A percentile compares a stretch with the other conserved stretches of the same genome.
Evolutionary conservation across 495 filamentous ascomycete species (phyloP).

Genomic region (Lichenothelia convexa): DNA sequence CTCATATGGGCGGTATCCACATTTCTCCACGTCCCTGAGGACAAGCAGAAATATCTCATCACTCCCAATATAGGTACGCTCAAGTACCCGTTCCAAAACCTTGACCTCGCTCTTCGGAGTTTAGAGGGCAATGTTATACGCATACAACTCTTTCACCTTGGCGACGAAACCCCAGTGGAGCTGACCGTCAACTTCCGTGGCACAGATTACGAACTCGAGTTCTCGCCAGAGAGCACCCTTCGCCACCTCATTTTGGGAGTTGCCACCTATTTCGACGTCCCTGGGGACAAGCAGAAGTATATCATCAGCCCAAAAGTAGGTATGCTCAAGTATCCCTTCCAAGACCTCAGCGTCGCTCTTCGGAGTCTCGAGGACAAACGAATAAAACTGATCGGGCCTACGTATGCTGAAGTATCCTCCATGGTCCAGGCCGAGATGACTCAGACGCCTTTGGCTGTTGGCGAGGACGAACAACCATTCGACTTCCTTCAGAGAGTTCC

Average conservation of each 20-base stretch:
- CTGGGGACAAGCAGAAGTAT: slow-evolving; percentile 52
- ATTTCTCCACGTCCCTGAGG: slow-evolving; percentile 45
- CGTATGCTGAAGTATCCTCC: slow-evolving; percentile 31
- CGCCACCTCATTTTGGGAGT: slow-evolving; percentile 42
- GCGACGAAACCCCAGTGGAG: too few species aligned
- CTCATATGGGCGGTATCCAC: too few species aligned
- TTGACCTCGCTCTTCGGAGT: slow-evolving; percentile 31
- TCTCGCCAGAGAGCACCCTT: slow-evolving; percentile 30
- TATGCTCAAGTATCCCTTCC: slow-evolving; percentile 46
- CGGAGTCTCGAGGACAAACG: slow-evolving; percentile 34
- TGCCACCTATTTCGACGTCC: slow-evolving; percentile 38
- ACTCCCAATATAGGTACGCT: slow-evolving; percentile 48
- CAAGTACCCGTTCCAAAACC: slow-evolving; percentile 42
- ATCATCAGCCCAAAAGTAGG: slow-evolving; percentile 52
- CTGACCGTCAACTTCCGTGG: too few species aligned
- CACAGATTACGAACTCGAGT: too few species aligned
- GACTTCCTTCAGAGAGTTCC: too few species aligned
- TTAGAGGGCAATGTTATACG: slow-evolving; percentile 32
- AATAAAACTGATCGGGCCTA: slow-evolving; percentile 44
- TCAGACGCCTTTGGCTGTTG: too few species aligned
- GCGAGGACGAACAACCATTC: too few species aligned
- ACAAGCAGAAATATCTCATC: slow-evolving; percentile 62
- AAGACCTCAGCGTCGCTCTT: slow-evolving; percentile 31
- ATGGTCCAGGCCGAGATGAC: too few species aligned
- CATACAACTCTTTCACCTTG: too few species aligned